Conservation (phyloP, 768 basidiomycete genomes). For the Astraeus odoratus region DNA sequence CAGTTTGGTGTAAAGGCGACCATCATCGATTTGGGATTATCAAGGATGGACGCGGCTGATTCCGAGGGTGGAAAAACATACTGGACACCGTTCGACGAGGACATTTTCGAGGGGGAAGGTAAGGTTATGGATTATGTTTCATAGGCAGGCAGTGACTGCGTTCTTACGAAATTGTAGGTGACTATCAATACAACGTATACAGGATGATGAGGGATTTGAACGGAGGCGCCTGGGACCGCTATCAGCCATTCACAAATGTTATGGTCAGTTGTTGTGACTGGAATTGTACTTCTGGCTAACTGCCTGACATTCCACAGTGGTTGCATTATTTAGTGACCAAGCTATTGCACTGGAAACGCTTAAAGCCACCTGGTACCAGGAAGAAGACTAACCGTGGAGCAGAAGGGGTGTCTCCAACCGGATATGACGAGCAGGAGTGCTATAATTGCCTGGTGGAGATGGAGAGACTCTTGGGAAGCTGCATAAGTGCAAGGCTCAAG, state of each 20-base stretch:
- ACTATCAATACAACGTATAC: conserved; percentile 94
- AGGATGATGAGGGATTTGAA: conserved; percentile 72
- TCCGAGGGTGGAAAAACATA: conserved; percentile 40
- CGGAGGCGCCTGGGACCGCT: conserved; percentile 63
- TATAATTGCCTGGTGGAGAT: conserved; percentile 63
- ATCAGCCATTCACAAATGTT: conserved; percentile 80
- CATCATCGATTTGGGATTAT: conserved; percentile 91
- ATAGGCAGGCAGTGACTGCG: neutral
- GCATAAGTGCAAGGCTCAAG: conserved; percentile 34
- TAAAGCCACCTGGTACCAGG: conserved; percentile 49
- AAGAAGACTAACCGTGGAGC: conserved; percentile 20
- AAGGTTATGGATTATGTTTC: conserved; percentile 8
- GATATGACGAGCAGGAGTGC: conserved; percentile 61
- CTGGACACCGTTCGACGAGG: conserved; percentile 82
- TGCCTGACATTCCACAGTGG: conserved; percentile 53
- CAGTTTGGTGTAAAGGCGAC: conserved; percentile 69
- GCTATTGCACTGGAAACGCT: conserved; percentile 60
- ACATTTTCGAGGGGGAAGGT: conserved; percentile 91
- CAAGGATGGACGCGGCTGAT: conserved; percentile 66
- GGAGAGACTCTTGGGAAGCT: conserved; percentile 48
- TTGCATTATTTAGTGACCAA: conserved; percentile 77
- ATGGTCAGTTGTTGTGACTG: conserved; percentile 49
- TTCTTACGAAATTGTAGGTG: conserved; percentile 41
- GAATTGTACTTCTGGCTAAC: neutral
- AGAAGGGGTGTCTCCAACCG: conserved; percentile 16